Percentiles rank a stretch among this genome's conserved stretches.
Conservation (phyloP, 768 basidiomycete genomes). For the Cyclocybe aegerita region DNA sequence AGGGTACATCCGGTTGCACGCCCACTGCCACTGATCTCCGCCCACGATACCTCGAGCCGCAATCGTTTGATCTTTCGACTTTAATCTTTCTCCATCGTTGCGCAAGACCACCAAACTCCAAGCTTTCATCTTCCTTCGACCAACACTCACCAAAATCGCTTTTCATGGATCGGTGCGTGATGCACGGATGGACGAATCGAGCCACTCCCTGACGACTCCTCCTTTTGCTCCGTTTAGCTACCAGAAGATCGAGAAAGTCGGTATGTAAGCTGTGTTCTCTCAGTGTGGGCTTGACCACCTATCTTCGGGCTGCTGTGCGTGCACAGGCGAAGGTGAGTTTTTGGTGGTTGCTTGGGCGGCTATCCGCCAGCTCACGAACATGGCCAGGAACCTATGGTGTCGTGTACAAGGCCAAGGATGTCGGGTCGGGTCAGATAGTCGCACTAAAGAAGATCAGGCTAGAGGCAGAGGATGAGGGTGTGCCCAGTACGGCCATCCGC, state of each 20-base stretch:
- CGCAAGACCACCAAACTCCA: not conserved
- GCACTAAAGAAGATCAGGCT: slow-evolving; percentile 98
- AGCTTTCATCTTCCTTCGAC: not conserved
- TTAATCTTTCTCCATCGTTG: slow-evolving; percentile 1
- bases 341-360: not conserved
- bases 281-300: slow-evolving; percentile 11
- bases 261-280: slow-evolving; percentile 53
- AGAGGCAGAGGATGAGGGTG: slow-evolving; percentile 98
- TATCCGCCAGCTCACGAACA: slow-evolving; percentile 1
- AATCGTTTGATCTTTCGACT: slow-evolving; percentile 2
- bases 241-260: slow-evolving; percentile 97
- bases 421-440: slow-evolving; percentile 77
- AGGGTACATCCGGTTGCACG: slow-evolving; percentile 11
- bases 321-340: slow-evolving; percentile 49
- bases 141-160: not conserved
- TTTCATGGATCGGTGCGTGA: slow-evolving; percentile 44
- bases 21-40: slow-evolving; percentile 14
- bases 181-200: not conserved
- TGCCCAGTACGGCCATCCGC: slow-evolving; percentile 95
- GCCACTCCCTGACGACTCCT: not conserved
- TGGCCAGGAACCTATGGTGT: slow-evolving; percentile 92
- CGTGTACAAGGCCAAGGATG: slow-evolving; percentile 94
- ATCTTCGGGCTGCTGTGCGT: slow-evolving; percentile 15
- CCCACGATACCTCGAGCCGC: slow-evolving; percentile 9
- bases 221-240: slow-evolving; percentile 53